A percentile compares a stretch with the other conserved stretches of the same genome.
These are phyloP conservation scores for Amylostereum chailletii DNA, from an alignment of 1,284 basidiomycete species.

Conservation along the genomic window DNA sequence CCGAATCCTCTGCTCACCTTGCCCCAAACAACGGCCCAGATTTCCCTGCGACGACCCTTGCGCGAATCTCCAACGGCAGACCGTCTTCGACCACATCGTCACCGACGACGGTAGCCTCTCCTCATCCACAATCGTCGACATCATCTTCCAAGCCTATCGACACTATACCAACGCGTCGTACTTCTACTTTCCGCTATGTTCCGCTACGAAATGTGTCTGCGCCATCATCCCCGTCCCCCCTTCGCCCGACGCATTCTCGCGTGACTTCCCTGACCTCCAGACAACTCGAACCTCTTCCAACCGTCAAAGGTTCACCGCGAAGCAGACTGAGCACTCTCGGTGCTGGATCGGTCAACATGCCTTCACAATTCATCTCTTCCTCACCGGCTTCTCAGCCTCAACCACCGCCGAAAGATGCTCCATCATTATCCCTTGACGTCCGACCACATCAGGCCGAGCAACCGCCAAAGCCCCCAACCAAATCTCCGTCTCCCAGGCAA, in stretches of 20 bases:
- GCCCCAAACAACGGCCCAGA: not conserved
- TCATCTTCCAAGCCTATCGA: not conserved
- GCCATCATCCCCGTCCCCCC: conserved; percentile 3
- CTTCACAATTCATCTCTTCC: conserved; percentile 5
- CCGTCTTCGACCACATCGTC: not conserved
- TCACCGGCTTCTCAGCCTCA: conserved; percentile 8
- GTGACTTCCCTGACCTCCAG: conserved; percentile 5
- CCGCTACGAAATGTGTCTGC: conserved; percentile 3
- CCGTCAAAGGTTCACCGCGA: not conserved
- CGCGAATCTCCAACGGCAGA: not conserved
- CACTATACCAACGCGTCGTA: not conserved
- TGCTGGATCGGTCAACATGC: not conserved
- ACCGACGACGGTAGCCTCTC: not conserved
- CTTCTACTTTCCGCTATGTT: conserved; percentile 3
- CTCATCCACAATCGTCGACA: not conserved
- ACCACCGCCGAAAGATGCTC: conserved; percentile 9
- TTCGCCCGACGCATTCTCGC: conserved; percentile 4
- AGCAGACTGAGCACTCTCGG: not conserved
- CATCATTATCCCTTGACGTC: not conserved
- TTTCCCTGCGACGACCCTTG: not conserved
- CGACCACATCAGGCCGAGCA: conserved; percentile 5
- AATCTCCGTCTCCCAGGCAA: conserved; percentile 18
- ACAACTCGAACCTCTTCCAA: conserved; percentile 1
- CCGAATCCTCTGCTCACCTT: not conserved
- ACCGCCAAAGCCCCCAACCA: conserved; percentile 13